Percentiles rank a stretch among this genome's conserved stretches.
Conservation (phyloP, 768 basidiomycete genomes). For the Mycena crocata region DNA sequence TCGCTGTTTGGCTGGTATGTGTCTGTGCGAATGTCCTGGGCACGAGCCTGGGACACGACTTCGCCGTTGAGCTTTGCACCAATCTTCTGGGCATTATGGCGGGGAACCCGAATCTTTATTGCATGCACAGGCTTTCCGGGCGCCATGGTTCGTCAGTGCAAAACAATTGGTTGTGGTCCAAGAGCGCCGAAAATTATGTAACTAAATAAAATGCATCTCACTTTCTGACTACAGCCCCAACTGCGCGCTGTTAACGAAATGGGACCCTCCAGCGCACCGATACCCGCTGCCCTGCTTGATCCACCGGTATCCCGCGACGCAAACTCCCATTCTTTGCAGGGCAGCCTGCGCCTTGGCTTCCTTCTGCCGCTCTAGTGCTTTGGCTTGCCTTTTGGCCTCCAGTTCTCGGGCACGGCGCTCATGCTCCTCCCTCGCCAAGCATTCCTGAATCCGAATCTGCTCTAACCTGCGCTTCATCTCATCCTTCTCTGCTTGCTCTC, state of each 20-base stretch:
- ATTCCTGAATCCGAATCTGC: conserved; percentile 36
- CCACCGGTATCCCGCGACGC: conserved; percentile 60
- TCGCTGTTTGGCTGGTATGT: conserved; percentile 73
- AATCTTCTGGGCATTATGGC: conserved; percentile 80
- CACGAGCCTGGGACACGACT: conserved; percentile 66
- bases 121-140: conserved; percentile 66
- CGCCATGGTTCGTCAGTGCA: no score
- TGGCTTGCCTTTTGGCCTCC: conserved; percentile 36
- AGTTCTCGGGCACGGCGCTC: conserved; percentile 36
- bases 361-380: conserved; percentile 41
- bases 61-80: conserved; percentile 71
- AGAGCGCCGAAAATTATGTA: not conserved
- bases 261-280: conserved; percentile 59
- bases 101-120: conserved; percentile 75
- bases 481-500: conserved; percentile 25
- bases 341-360: conserved; percentile 58
- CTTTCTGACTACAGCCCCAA: conserved; percentile 36
- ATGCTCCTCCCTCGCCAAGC: conserved; percentile 35
- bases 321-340: conserved; percentile 61
- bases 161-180: no score
- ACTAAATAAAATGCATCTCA: not conserved
- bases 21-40: conserved; percentile 63
- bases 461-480: conserved; percentile 37
- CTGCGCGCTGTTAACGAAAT: conserved; percentile 49
- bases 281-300: conserved; percentile 53